A percentile compares a stretch with the other conserved stretches of the same genome.
Evolutionary conservation across 306 rosid genomes (phyloP).

Genomic region (Heteromeles arbutifolia): DNA sequence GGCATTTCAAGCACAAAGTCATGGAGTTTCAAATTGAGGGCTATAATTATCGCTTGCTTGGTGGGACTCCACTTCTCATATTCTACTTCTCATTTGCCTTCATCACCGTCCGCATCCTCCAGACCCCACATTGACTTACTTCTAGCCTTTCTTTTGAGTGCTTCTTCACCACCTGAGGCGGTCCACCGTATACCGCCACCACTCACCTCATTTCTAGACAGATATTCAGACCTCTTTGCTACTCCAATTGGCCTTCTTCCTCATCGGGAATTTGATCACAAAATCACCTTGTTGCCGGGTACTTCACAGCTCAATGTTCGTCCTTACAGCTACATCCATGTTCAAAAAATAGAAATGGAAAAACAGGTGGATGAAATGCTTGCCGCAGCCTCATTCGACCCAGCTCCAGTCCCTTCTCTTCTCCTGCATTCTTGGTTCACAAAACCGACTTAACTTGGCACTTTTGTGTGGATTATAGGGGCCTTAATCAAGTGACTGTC

Average conservation of each 20-base stretch:
- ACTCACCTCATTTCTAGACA: fast-evolving
- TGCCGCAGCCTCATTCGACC: neutral
- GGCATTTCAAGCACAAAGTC: too few species aligned
- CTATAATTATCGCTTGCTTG: too few species aligned
- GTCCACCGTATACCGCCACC: neutral
- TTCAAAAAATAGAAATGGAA: too few species aligned
- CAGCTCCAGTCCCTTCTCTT: neutral
- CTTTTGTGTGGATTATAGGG: neutral
- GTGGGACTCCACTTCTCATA: too few species aligned
- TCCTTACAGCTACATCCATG: neutral
- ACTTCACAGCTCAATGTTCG: neutral
- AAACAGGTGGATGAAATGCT: neutral
- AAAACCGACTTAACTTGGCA: neutral
- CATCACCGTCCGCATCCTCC: too few species aligned
- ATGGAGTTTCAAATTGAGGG: too few species aligned
- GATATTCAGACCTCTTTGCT: too few species aligned
- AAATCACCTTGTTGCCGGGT: neutral
- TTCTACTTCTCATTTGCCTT: too few species aligned
- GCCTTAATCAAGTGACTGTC: neutral
- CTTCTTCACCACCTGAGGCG: too few species aligned
- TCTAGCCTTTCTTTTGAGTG: too few species aligned
- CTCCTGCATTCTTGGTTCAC: neutral
- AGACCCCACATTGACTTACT: fast-evolving
- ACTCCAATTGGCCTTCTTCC: neutral
- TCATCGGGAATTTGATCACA: neutral